Evolutionary conservation across 1,284 basidiomycete genomes (phyloP).

Genomic region (Mycosarcoma maydis): DNA sequence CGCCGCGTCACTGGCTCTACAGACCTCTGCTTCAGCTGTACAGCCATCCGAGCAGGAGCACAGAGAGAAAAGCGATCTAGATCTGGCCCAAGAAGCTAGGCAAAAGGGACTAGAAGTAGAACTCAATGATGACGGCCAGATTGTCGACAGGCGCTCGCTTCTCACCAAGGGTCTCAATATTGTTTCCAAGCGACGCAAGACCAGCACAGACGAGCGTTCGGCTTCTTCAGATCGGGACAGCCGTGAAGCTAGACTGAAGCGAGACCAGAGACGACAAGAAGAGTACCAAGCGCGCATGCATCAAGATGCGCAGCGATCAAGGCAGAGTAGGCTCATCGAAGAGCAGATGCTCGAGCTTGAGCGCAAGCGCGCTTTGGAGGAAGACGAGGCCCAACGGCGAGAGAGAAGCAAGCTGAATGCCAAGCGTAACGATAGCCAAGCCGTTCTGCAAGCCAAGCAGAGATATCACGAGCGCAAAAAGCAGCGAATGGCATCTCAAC

Average conservation of each 20-base stretch:
- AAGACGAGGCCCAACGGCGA: slow-evolving; percentile 20
- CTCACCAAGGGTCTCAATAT: slow-evolving; percentile 91
- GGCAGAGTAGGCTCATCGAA: slow-evolving; percentile 50
- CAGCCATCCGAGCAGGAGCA: slow-evolving; percentile 4
- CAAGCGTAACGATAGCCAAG: slow-evolving; percentile 37
- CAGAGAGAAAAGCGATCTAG: slow-evolving; percentile 71
- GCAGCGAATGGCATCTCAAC: slow-evolving; percentile 23
- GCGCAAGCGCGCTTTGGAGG: slow-evolving; percentile 32
- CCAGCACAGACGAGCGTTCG: neutral
- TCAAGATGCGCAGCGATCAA: slow-evolving; percentile 42
- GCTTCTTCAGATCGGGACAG: slow-evolving; percentile 2
- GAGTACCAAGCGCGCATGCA: slow-evolving; percentile 46
- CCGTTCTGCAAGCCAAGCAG: slow-evolving; percentile 46
- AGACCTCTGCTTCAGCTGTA: neutral
- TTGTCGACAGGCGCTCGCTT: slow-evolving; percentile 93
- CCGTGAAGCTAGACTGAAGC: slow-evolving; percentile 14
- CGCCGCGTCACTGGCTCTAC: slow-evolving; percentile 22
- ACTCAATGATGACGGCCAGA: slow-evolving; percentile 95
- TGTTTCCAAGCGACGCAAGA: slow-evolving; percentile 50
- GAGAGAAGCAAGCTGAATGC: slow-evolving; percentile 32
- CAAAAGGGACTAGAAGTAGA: slow-evolving; percentile 86
- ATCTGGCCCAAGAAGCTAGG: slow-evolving; percentile 75
- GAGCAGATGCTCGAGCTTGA: slow-evolving; percentile 58
- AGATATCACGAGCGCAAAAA: slow-evolving; percentile 67
- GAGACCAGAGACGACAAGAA: slow-evolving; percentile 34